Base-by-base conservation (phyloP, 176 grass and related monocot genomes). In the Phoenix roebelenii region DNA sequence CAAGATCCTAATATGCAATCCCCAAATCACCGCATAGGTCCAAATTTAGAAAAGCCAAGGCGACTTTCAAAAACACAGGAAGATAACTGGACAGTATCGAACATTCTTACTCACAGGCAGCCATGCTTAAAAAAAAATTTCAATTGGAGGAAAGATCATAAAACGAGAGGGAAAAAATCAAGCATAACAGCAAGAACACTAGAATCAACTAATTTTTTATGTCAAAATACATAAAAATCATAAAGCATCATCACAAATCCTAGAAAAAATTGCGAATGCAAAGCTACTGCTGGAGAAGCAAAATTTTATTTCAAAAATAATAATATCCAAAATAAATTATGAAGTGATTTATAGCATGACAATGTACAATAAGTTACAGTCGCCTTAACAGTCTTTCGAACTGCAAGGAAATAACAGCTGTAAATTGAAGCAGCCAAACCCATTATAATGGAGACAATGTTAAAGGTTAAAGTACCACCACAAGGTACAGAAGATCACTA, bases 31-130 rank as follows among this genome's bases (percentile, higher is more conserved):
- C 57, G 66, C 70, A 82, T 55, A 64, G 23, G 58, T 61, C 78
- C 78, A 69, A 49, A 78, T 86, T 78, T 78, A 86, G 30, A 69
- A 71, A 86, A 78, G 58, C 71, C 72, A 68, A 81, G 52, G 18
- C 65, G 78, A 78, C 69, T 70, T 86, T 86, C 74, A 78, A 86
- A 71, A 51, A 56, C n/a, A 54, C 23, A 57, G 59, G 74, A 64
- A 22, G 9, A 77, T 56, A 82, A 59, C 22, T 50, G 55, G 50
- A 23, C 69, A 65, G 78, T 51, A 49, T 67, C 22, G 24, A 30
- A 24, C 57, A 52, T 68, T 39, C 63, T 70, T 62, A 26, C 35
- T 30, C 28, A 60, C 50, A 3, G 29, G 32, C 22, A 5, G 16
- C 35, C 35, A 14, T 44, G 35, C 35, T 44, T 44, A 12, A 44